Conservation (phyloP, 108 stramenopile genomes). For the Nitzschia inconspicua region DNA sequence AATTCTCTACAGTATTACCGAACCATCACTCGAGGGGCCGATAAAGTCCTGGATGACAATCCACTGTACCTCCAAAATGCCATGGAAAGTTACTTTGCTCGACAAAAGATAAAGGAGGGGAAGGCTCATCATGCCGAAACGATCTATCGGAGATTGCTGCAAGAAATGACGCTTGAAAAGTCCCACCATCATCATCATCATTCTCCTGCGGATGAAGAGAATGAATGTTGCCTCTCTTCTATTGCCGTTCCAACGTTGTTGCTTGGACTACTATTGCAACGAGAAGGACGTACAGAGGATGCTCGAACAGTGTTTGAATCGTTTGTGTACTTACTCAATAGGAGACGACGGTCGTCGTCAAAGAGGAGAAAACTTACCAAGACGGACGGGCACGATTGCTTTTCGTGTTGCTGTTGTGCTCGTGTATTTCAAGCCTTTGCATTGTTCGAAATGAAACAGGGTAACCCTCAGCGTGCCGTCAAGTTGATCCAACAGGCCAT, state of each 20-base stretch:
- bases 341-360: too few species aligned
- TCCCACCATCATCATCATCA: neutral
- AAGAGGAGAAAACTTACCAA: neutral
- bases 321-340: neutral
- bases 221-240: constrained; percentile 57
- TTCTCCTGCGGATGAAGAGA: constrained; percentile 7
- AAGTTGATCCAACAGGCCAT: constrained; percentile 49
- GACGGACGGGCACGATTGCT: constrained; percentile 6
- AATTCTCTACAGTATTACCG: constrained; percentile 6
- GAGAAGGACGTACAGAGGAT: constrained; percentile 42
- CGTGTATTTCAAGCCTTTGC: constrained; percentile 76
- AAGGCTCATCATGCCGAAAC: constrained; percentile 54
- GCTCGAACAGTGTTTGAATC: constrained; percentile 63
- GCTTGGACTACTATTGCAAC: constrained; percentile 64
- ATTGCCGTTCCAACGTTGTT: constrained; percentile 70
- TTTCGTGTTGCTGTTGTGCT: constrained; percentile 64
- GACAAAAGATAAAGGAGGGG: constrained; percentile 52
- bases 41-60: neutral
- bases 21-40: constrained; percentile 1
- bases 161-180: constrained; percentile 22
- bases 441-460: constrained; percentile 82
- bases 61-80: constrained; percentile 28
- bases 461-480: constrained; percentile 43
- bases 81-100: constrained; percentile 76
- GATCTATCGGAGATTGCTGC: constrained; percentile 63